phyloP scores from a whole-genome alignment of 108 stramenopile genomes.

The Cyclotella cryptica region DNA sequence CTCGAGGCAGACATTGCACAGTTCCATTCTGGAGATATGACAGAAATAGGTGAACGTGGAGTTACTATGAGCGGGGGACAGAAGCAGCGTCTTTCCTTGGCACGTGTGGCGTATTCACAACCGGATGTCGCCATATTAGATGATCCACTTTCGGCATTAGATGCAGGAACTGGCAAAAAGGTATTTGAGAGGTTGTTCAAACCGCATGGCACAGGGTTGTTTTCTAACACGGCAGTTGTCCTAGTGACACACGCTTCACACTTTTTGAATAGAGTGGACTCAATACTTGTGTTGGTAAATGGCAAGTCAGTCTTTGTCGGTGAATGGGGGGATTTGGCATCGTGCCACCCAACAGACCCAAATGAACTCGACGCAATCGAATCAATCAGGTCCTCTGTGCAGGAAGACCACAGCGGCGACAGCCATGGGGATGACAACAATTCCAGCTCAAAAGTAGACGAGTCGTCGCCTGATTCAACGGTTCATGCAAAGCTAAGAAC shows the following conservation, averaged over 20 bases:
- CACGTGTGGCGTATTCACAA: slow-evolving; percentile 79
- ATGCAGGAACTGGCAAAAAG: slow-evolving; percentile 80
- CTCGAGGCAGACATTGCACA: slow-evolving; percentile 74
- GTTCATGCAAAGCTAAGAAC: not conserved
- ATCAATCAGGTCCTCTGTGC: slow-evolving; percentile 69
- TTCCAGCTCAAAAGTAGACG: not conserved
- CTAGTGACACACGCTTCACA: slow-evolving; percentile 93
- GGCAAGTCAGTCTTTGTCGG: slow-evolving; percentile 75
- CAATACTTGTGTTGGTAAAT: slow-evolving; percentile 72
- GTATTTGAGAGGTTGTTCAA: slow-evolving; percentile 81
- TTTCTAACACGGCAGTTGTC: slow-evolving; percentile 66
- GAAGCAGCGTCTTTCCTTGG: slow-evolving; percentile 78
- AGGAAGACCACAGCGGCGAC: slow-evolving; percentile 50
- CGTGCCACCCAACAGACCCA: slow-evolving; percentile 52
- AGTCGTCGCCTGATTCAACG: not conserved
- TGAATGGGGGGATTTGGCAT: slow-evolving; percentile 70
- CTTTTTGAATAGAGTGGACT: slow-evolving; percentile 74
- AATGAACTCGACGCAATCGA: slow-evolving; percentile 64
- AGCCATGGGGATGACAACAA: not conserved
- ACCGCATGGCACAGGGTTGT: slow-evolving; percentile 30
- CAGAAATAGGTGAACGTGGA: slow-evolving; percentile 95
- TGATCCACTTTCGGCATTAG: slow-evolving; percentile 93
- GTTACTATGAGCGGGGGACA: slow-evolving; percentile 92
- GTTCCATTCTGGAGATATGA: slow-evolving; percentile 64
- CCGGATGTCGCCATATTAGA: slow-evolving; percentile 82